A percentile compares a stretch with the other conserved stretches of the same genome.
Evolutionary conservation across 306 rosid species (phyloP).

Genomic region (Geum urbanum): DNA sequence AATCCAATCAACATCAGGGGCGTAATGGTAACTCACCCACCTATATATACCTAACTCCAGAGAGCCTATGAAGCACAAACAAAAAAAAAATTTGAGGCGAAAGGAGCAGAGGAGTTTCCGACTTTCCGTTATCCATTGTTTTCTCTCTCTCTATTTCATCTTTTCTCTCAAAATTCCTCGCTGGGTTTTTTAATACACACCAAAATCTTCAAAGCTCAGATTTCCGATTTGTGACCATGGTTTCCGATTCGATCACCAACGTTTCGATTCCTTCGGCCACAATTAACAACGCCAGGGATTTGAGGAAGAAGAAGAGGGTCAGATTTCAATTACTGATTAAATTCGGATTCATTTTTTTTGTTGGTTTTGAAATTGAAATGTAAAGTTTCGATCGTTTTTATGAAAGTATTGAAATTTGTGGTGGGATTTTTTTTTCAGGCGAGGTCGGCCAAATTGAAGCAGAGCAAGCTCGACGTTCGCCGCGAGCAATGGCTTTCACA

Average conservation of each 20-base stretch:
- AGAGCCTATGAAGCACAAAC: conserved; percentile 4
- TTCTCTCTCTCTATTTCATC: conserved; percentile 24
- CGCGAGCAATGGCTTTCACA: conserved; percentile 97
- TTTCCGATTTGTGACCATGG: conserved; percentile 44
- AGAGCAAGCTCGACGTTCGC: conserved; percentile 90
- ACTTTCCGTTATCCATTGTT: conserved; percentile 67
- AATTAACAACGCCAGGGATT: conserved; percentile 32
- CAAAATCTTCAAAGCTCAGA: conserved; percentile 31
- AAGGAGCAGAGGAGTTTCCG: conserved; percentile 68
- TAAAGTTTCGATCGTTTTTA: not conserved
- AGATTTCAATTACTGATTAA: not conserved
- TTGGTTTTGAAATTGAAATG: not conserved
- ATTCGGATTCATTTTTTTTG: not conserved
- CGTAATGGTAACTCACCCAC: not conserved
- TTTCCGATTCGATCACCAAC: conserved; percentile 68
- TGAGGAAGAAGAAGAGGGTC: conserved; percentile 93
- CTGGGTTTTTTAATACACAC: conserved; percentile 48
- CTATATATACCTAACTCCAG: conserved; percentile 30
- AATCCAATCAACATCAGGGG: conserved; percentile 18
- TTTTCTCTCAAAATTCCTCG: conserved; percentile 18
- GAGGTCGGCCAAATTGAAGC: conserved; percentile 95
- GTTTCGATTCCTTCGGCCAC: conserved; percentile 64
- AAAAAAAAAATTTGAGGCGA: conserved; percentile 19
- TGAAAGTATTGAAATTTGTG: too few species aligned
- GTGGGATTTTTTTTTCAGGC: conserved; percentile 44